Evolutionary conservation across 2,329 filamentous ascomycete genomes (phyloP), one percentile per base, ranked within the genome.

Genomic region (Hirsutella thompsonii): DNA sequence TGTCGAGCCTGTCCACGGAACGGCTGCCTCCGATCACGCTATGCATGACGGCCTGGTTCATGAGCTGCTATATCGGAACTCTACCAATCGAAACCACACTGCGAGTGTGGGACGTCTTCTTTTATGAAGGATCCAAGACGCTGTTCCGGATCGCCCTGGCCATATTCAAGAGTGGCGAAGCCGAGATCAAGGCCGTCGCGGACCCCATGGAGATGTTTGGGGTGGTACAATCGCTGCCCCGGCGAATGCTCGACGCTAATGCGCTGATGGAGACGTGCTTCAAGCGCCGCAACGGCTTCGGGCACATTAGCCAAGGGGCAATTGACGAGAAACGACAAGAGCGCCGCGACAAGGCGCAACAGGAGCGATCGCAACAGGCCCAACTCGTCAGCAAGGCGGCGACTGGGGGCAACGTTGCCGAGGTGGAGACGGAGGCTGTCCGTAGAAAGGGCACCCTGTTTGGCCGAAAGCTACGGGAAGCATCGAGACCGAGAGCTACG

Each of bases 171-270:
- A 69, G 83, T 1, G 87, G 85, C 47, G 88, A 95, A 62, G 57
- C 66, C 5, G 81, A 92, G 50, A 92, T 96, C 53, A 77, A 81
- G 51, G 75, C 76, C 8, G 81, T 94, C 10, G 72, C 70, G 14
- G 89, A 94, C 54, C 85, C 88, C 1, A 93, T 94, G 80, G 90
- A 96, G 64, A 87, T 95, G 52, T 95, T 95, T 60, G 87, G 93
- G 55, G 80, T 94, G 3, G 88, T 96, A 21, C 90, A 96, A 64
- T 80, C 80, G 2, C 78, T 94, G 23, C 90, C 90, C 1, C 74
- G 90, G 40, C 75, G 74, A 41, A 72, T 94, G 53, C 61, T 95
- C 18, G 87, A 96, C 58, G 82, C 83, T 41, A 94, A 93, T 52
- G 66, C 67, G 2, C 66, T 96, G 13, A 76, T 94, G 66, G 87